Conservation (phyloP, 2,329 filamentous ascomycete genomes). For the Trichoderma oligosporum region DNA sequence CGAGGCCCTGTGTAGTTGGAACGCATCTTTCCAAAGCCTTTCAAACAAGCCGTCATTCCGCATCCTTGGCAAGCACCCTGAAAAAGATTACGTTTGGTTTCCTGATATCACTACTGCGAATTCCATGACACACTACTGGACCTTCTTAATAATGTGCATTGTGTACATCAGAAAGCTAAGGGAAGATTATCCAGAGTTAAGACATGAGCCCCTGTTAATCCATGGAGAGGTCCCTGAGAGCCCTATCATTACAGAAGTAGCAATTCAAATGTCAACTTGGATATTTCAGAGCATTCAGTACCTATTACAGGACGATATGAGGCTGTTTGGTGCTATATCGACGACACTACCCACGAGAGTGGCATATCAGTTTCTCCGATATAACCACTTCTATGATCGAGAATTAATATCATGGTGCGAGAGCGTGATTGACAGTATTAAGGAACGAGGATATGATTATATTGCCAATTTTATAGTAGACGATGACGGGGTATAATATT, state of each 20-base stretch:
- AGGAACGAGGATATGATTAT: slow-evolving; percentile 7
- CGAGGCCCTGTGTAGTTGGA: neutral
- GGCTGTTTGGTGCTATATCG: slow-evolving; percentile 38
- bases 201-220: neutral
- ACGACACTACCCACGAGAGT: slow-evolving; percentile 31
- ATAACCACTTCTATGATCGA: neutral
- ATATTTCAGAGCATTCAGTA: slow-evolving; percentile 37
- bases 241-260: slow-evolving; percentile 10
- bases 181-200: slow-evolving; percentile 2
- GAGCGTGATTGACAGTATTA: slow-evolving; percentile 2
- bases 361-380: slow-evolving; percentile 20
- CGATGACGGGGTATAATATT: slow-evolving; percentile 5
- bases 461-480: slow-evolving; percentile 11
- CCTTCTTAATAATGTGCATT: slow-evolving; percentile 36
- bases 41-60: slow-evolving; percentile 13
- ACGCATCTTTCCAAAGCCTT: neutral
- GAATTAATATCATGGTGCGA: slow-evolving; percentile 8
- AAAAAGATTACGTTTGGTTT: slow-evolving; percentile 28
- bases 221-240: slow-evolving; percentile 13
- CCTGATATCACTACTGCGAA: slow-evolving; percentile 37
- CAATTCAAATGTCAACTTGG: slow-evolving; percentile 24
- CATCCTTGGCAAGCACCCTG: neutral
- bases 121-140: slow-evolving; percentile 37
- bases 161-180: slow-evolving; percentile 25
- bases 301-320: slow-evolving; percentile 38